Percentiles rank a stretch among this genome's conserved stretches.
phyloP scores from a whole-genome alignment of 2,329 filamentous ascomycete genomes.

The Colletotrichum kahawae region DNA sequence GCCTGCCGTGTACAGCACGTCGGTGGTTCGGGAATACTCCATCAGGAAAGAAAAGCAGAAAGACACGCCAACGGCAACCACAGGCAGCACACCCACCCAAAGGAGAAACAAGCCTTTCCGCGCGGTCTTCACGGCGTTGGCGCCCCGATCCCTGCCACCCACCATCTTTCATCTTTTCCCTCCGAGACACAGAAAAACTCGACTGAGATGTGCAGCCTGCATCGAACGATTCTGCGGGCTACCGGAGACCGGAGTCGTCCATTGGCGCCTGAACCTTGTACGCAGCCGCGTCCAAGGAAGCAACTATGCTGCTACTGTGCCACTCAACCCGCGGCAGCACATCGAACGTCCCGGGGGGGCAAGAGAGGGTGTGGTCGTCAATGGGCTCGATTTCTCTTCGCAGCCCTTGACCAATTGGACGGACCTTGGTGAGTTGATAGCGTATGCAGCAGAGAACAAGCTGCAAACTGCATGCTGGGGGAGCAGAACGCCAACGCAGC shows the following conservation, averaged over 20 bases:
- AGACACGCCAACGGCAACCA: background rate
- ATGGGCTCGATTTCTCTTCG: background rate
- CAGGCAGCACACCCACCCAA: background rate
- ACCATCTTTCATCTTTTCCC: background rate
- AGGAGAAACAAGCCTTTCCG: background rate
- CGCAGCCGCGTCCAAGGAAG: background rate
- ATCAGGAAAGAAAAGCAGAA: background rate
- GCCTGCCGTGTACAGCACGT: background rate
- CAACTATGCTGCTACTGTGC: background rate
- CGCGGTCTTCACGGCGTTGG: background rate
- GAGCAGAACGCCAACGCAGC: background rate
- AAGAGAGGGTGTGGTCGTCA: constrained; percentile 13
- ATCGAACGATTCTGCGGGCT: constrained; percentile 20
- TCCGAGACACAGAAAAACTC: constrained; percentile 3
- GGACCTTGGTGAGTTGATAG: background rate
- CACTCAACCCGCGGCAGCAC: background rate
- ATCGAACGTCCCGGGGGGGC: background rate
- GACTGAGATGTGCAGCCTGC: constrained; percentile 8
- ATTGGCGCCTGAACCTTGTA: background rate
- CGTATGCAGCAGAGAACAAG: background rate
- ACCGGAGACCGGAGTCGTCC: background rate
- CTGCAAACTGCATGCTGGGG: background rate
- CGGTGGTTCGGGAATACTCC: background rate
- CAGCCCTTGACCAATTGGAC: background rate
- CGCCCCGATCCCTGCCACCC: background rate